Base-by-base conservation (phyloP, 2,329 filamentous ascomycete genomes). In the Penicillium sp. region DNA sequence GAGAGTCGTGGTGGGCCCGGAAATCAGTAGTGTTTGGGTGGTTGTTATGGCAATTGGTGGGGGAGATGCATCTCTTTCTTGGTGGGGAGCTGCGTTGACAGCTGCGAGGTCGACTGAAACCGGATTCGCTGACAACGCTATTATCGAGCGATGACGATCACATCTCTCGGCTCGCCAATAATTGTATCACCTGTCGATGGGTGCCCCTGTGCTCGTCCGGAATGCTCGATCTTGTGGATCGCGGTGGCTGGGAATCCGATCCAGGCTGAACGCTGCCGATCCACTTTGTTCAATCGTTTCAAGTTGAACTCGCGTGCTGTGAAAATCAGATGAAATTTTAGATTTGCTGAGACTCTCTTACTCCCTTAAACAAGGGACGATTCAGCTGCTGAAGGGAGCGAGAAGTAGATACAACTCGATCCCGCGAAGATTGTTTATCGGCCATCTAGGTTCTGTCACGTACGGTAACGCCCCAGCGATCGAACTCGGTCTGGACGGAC, bases 231-330 rank as follows among this genome's bases (percentile, higher is more conserved):
- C 35, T 26, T 32, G 38, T 47, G 42, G 42, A 47, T 43, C 36
- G 35, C 16, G 49, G 50, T 53, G 50, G 50, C 50, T 53, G 50
- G 50, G 48, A 36, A 43, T 27, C 26, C 39, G 45, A 43, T 46
- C 32, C 13, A 36, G 48, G 50, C 44, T 50, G 45, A n/a, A 46
- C 33, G 41, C 41, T 47, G 35, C 30, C 20, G 35, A 41, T 49
- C 48, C 46, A 51, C 46, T 25, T 22, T 18, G 33, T 29, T 41
- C 27, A 32, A 12, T 23, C 38, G 41, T 42, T 33, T 36, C 42
- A 22, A 23, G 15, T 36, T 32, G 33, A 33, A 37, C 32, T 43
- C 37, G 43, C 33, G 25, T 30, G 26, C 17, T 34, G 11, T 8
- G 18, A 15, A 40, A 25, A 38, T 26, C 14, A 34, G 25, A 32